phyloP scores from a whole-genome alignment of 2,329 filamentous ascomycete genomes.

The Capronia americana region DNA sequence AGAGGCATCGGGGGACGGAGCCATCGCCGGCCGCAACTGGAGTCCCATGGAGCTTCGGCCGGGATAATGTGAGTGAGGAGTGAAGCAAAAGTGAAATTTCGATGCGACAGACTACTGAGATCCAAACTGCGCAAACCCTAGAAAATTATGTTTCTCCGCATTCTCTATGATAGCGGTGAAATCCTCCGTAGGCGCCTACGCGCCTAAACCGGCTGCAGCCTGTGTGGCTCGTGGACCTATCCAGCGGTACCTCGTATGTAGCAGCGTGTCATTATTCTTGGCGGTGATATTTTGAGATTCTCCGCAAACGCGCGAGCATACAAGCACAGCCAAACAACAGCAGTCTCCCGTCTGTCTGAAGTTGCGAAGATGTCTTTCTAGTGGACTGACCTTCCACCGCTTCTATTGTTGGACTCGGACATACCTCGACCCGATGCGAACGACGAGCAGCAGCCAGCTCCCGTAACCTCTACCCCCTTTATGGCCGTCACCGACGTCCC shows the following conservation, averaged over 20 bases:
- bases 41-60: constrained; percentile 35
- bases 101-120: neutral
- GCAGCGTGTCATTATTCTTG: neutral
- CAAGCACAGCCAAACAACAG: neutral
- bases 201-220: neutral
- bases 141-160: constrained; percentile 22
- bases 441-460: neutral
- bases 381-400: constrained; percentile 7
- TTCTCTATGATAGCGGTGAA: neutral
- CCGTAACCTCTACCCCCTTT: constrained; percentile 1
- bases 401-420: neutral
- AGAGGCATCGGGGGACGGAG: constrained; percentile 55
- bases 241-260: no score
- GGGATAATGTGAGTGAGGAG: neutral
- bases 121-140: neutral
- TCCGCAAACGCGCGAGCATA: neutral
- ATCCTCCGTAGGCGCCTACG: neutral
- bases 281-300: neutral
- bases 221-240: neutral
- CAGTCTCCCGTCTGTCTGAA: neutral
- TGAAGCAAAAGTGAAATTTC: constrained; percentile 6
- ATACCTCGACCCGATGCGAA: neutral
- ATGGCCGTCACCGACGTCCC: constrained; percentile 35
- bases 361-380: constrained; percentile 1
- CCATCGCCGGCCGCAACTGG: constrained; percentile 62